phyloP scores from a whole-genome alignment of 73 alveolate species.

The Symbiodinium pilosum region DNA sequence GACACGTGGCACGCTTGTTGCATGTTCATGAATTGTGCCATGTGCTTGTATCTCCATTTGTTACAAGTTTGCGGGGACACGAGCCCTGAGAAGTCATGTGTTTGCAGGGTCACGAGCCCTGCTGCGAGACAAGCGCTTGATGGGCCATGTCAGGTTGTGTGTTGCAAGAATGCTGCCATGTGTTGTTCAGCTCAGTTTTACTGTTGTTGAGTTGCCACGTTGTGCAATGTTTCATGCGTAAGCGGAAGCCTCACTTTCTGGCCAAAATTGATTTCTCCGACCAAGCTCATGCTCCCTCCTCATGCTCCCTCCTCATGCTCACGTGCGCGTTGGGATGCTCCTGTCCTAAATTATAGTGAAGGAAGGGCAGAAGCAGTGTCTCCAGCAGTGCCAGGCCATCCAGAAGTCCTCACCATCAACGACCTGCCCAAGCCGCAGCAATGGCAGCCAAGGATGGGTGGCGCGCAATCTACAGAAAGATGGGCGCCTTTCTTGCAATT shows the following conservation, averaged over 20 bases:
- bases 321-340: neutral
- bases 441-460: too few species aligned
- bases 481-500: too few species aligned
- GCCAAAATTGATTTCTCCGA: neutral
- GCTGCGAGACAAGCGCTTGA: neutral
- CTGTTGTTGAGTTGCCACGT: neutral
- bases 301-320: neutral
- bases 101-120: neutral
- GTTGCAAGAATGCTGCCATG: neutral
- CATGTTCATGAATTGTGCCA: neutral
- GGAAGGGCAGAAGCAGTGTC: too few species aligned
- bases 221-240: neutral
- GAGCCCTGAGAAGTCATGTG: neutral
- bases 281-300: too few species aligned
- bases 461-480: too few species aligned
- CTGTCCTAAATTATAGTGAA: neutral
- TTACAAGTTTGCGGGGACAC: neutral
- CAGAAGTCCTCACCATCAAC: too few species aligned
- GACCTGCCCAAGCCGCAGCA: too few species aligned
- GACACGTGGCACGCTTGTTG: neutral
- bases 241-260: neutral
- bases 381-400: too few species aligned
- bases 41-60: neutral
- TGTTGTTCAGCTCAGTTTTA: neutral
- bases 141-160: neutral